Conservation (phyloP, 208 protist species). For the Angomonas deanei region DNA sequence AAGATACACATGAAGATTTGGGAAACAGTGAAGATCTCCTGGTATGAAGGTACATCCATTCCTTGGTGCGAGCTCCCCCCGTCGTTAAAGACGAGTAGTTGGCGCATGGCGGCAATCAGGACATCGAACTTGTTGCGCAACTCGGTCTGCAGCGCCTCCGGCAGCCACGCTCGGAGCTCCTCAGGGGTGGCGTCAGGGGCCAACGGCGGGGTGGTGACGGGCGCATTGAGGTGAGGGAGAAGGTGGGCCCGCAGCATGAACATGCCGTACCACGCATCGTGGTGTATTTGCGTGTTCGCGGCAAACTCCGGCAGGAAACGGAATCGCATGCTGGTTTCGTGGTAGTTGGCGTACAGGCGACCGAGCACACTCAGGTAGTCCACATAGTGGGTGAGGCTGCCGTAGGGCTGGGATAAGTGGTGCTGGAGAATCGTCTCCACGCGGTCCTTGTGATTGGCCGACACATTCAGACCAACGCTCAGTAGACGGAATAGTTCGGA, state of each 20-base stretch:
- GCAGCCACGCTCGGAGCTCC: slow-evolving; percentile 47
- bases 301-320: slow-evolving; percentile 77
- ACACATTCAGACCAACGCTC: slow-evolving; percentile 40
- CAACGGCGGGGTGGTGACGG: slow-evolving; percentile 60
- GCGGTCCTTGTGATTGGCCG: slow-evolving; percentile 41
- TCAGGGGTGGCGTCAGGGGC: slow-evolving; percentile 36
- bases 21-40: slow-evolving; percentile 96
- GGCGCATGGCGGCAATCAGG: slow-evolving; percentile 92
- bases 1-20: slow-evolving; percentile 90
- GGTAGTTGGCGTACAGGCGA: slow-evolving; percentile 76
- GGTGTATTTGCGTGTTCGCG: slow-evolving; percentile 59
- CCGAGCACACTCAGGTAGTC: slow-evolving; percentile 79
- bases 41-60: slow-evolving; percentile 93
- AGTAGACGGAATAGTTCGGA: slow-evolving; percentile 66
- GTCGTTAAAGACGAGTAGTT: slow-evolving; percentile 93
- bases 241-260: slow-evolving; percentile 86
- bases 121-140: slow-evolving; percentile 94
- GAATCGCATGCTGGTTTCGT: slow-evolving; percentile 58
- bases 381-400: slow-evolving; percentile 54
- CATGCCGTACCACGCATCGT: slow-evolving; percentile 89
- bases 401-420: slow-evolving; percentile 77
- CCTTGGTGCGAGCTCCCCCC: slow-evolving; percentile 90
- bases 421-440: slow-evolving; percentile 88
- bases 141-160: slow-evolving; percentile 59
- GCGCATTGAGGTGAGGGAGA: slow-evolving; percentile 81